Percentiles rank a stretch among this genome's conserved stretches.
These are phyloP conservation scores for Pseudogymnoascus sp. DNA, from an alignment of 2,329 filamentous ascomycete genomes.

Conservation along the genomic window DNA sequence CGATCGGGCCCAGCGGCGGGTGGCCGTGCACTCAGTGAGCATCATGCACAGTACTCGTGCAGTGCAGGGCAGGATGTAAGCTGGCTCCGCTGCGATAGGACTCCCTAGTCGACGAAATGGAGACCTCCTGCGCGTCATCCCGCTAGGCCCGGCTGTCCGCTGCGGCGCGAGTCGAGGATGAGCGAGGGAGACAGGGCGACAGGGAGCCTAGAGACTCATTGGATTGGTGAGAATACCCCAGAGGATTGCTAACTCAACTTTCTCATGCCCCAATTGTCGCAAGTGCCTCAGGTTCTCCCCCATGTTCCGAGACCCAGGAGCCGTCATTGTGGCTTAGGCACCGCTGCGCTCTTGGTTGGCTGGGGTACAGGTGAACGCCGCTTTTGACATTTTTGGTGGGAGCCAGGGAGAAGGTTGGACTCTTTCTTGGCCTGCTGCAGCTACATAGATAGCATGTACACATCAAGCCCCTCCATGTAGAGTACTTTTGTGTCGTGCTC, in stretches of 20 bases:
- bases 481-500: not conserved
- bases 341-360: not conserved
- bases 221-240: not conserved
- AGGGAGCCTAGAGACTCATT: not conserved
- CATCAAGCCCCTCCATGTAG: not conserved
- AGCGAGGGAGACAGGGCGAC: not conserved
- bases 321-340: not conserved
- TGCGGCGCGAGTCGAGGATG: constrained; percentile 4
- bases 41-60: not conserved
- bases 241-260: not conserved
- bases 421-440: not conserved
- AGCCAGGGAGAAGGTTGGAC: not conserved
- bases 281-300: not conserved
- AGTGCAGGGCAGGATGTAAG: not conserved
- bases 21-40: not conserved
- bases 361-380: not conserved
- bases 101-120: not conserved
- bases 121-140: constrained; percentile 5
- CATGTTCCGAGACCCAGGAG: not conserved
- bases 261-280: not conserved
- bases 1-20: not conserved
- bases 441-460: constrained; percentile 5
- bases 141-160: constrained; percentile 4
- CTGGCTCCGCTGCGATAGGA: not conserved
- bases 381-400: not conserved